Percentiles rank a stretch among this genome's conserved stretches.
phyloP scores from a whole-genome alignment of 768 basidiomycete genomes.

The Phylloporus sp. region DNA sequence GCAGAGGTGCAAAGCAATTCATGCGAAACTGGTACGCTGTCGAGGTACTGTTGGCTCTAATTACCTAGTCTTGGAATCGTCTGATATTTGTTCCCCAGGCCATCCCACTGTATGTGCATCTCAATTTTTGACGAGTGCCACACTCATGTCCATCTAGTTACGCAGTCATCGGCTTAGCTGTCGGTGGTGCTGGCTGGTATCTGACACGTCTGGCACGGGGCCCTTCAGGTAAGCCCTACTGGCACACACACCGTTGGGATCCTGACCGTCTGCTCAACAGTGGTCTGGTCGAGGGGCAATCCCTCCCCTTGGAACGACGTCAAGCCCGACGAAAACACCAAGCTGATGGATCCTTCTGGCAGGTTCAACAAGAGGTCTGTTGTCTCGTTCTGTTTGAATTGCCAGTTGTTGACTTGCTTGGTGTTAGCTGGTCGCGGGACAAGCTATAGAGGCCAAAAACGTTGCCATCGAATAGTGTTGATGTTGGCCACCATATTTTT shows the following conservation, averaged over 20 bases:
- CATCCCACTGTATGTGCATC: constrained; percentile 42
- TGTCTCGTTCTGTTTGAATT: not conserved
- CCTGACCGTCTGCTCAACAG: constrained; percentile 25
- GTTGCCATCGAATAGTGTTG: not conserved
- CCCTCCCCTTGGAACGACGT: constrained; percentile 88
- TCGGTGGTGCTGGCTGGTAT: constrained; percentile 66
- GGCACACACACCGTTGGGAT: not conserved
- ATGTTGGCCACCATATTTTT: constrained; percentile 5
- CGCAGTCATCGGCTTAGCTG: constrained; percentile 46
- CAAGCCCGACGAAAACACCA: constrained; percentile 70
- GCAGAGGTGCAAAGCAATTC: constrained; percentile 24
- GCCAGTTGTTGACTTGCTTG: constrained; percentile 2
- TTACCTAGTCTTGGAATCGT: not conserved
- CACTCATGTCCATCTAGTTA: constrained; percentile 35
- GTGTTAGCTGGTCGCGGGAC: constrained; percentile 69
- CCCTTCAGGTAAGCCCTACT: constrained; percentile 41
- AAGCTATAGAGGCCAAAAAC: constrained; percentile 47
- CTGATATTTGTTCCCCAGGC: constrained; percentile 33
- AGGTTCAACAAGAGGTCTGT: constrained; percentile 65
- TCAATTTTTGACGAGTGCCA: constrained; percentile 3
- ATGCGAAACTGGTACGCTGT: constrained; percentile 44
- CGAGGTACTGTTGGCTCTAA: constrained; percentile 33
- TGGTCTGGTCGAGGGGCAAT: constrained; percentile 66
- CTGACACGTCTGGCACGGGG: constrained; percentile 58
- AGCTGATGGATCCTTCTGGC: constrained; percentile 65